Percentiles rank a stretch among this genome's conserved stretches.
phyloP scores from a whole-genome alignment of 2,329 filamentous ascomycete species.

The Sclerotinia minor region DNA sequence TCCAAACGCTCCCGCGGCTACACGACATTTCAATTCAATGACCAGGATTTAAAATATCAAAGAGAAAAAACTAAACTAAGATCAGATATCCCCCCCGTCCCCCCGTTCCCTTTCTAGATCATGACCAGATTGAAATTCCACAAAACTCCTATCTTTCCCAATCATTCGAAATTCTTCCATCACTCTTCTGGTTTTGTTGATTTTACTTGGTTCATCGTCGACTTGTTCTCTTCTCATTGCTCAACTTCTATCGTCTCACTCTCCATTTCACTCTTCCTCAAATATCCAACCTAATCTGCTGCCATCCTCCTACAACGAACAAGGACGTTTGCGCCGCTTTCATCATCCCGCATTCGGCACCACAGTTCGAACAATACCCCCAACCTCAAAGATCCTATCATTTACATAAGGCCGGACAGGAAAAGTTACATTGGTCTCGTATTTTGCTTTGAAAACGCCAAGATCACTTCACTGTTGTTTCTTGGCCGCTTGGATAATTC shows the following conservation, averaged over 20 bases:
- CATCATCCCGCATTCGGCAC: constrained; percentile 10
- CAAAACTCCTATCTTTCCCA: constrained; percentile 14
- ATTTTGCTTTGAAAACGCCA: constrained; percentile 15
- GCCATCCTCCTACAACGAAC: not conserved
- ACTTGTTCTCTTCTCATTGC: not conserved
- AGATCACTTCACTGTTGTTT: constrained; percentile 25
- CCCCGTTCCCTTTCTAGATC: constrained; percentile 13
- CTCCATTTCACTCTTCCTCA: not conserved
- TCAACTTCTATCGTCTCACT: not conserved
- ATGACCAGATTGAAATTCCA: not conserved
- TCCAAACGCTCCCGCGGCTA: not conserved
- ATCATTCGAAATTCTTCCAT: not conserved
- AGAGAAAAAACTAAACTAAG: not conserved
- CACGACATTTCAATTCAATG: not conserved
- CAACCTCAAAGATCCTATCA: not conserved
- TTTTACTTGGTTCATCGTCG: not conserved
- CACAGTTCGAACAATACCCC: not conserved
- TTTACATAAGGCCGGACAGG: not conserved
- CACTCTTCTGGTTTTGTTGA: not conserved
- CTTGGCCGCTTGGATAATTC: constrained; percentile 20
- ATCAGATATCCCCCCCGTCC: not conserved
- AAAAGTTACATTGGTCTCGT: not conserved
- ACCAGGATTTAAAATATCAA: constrained; percentile 3
- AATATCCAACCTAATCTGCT: not conserved
- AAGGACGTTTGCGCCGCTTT: not conserved